Evolutionary conservation across 345 rosid species (phyloP), one percentile per base, ranked within the genome.

Genomic region (Clausena lansium): DNA sequence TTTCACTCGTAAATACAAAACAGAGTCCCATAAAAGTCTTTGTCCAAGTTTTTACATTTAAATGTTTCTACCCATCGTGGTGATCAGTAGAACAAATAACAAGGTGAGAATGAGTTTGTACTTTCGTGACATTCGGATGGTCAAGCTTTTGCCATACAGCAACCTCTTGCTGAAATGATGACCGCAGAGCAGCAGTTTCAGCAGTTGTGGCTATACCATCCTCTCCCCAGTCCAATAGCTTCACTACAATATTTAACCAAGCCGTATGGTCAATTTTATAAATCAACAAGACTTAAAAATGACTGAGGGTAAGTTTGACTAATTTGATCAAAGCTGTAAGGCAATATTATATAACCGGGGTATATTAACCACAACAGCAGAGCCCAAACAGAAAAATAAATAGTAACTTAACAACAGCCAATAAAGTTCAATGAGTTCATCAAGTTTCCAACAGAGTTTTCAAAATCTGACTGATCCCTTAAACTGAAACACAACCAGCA

Each of bases 131-230:
- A 80, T 96, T 96, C 52, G 91, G 94, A 86, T 96, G 97, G 82
- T 88, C 77, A 55, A 96, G 97, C 87, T 94, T 94, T 75, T 96
- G 91, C 99, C 99, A 96, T 78, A 96, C 99, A 60, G 95, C 92
- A 75, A 96, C 99, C 81, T 94, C 99, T 84, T 94, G 92, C 78
- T 61, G 86, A 77, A 96, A 96, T 35, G 97, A 91, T 81, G 91
- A 86, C 70, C 97, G 89, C 71, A 89, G 70, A 70, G 97, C 90
- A 74, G 94, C 88, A 74, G 93, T 93, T 88, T 91, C 98, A 74
- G 91, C 88, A 38, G 82, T 27, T 35, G 92, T 85, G 54, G 87
- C 87, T 7, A 83, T 66, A 58, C 93, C 92, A 84, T 92, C 92
- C 81, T 92, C 94, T 33, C 97, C 98, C 98, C 97, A 94, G 79